Base-by-base conservation (phyloP, 352 stramenopile species). In the Globisporangium paroecandrum region DNA sequence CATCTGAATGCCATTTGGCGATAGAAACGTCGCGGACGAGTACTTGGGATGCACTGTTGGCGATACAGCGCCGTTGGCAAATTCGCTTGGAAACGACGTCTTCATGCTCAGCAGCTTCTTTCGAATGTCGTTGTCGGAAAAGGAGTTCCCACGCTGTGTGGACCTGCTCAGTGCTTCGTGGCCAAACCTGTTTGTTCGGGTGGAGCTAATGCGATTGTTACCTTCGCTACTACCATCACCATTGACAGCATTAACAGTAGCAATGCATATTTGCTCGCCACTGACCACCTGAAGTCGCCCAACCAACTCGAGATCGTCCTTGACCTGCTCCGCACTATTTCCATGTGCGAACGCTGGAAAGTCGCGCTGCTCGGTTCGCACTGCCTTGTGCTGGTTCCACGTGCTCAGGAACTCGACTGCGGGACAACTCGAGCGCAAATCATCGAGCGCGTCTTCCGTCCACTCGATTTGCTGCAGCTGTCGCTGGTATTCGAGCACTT, bases 381-480 rank as follows among this genome's bases (percentile, higher is more conserved):
- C 70, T 1, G 77, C 46, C 49, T 90, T 91, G 69, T 93, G 85
- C 60, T 91, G 77, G 59, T 76, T 82, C 86, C 87, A 94, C 1
- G 77, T 74, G 0, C 73, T 67, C 10, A 94, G 70, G 49, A 94
- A 94, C 22, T 89, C 82, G 25, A 91, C 71, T 0, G 82, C 70
- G 15, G 77, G 72, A 0, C 79, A 65, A 29, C 75, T 34, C 0
- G 67, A 68, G n/a, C 87, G 85, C 12, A 81, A 73, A n/a, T 78
- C 73, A 0, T 85, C 75, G 0, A 94, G 72, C 34, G 78, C 81
- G 38, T 80, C 75, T 27, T 92, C 85, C 22, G 85, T 67, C 87
- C 87, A 94, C 18, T 87, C 83, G 46, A 94, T 88, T 36, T 92
- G 81, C 56, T 94, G 76, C 12, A 79, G 38, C 58, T 93, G 83